Conservation (phyloP, 768 basidiomycete genomes). For the Trametes meyenii region DNA sequence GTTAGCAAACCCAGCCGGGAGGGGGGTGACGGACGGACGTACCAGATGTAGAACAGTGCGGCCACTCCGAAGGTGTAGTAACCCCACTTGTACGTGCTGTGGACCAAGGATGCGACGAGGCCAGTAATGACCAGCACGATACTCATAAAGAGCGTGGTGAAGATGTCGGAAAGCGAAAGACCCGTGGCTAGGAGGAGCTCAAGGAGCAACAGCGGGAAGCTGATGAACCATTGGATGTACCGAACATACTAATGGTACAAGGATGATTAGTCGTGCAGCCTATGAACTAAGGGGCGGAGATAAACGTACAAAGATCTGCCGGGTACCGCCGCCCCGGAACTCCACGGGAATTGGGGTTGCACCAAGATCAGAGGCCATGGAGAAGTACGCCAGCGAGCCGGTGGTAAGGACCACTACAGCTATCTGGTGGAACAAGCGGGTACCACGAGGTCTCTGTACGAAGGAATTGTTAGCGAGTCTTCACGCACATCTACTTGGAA, state of each 20-base stretch:
- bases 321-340: slow-evolving; percentile 43
- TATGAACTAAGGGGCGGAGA: not conserved
- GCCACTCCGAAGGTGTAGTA: slow-evolving; percentile 50
- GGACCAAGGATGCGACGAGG: slow-evolving; percentile 52
- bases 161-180: slow-evolving; percentile 49
- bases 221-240: slow-evolving; percentile 58
- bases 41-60: slow-evolving; percentile 46
- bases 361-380: slow-evolving; percentile 60
- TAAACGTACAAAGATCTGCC: slow-evolving; percentile 47
- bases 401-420: slow-evolving; percentile 50
- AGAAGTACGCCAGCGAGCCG: slow-evolving; percentile 49
- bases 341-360: slow-evolving; percentile 47
- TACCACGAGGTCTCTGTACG: slow-evolving; percentile 40
- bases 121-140: slow-evolving; percentile 46
- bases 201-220: slow-evolving; percentile 52
- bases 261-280: not conserved
- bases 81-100: slow-evolving; percentile 54
- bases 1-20: not conserved
- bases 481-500: not conserved
- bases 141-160: slow-evolving; percentile 47
- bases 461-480: not conserved
- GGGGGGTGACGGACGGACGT: slow-evolving; percentile 1
- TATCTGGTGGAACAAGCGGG: slow-evolving; percentile 53
- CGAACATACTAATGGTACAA: slow-evolving; percentile 44
- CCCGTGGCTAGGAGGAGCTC: slow-evolving; percentile 48